Percentiles rank a stretch among this genome's conserved stretches.
These are phyloP conservation scores for Tieghemiomyces parasiticus DNA, from an alignment of 192 early-diverging fungal species.

Conservation along the genomic window DNA sequence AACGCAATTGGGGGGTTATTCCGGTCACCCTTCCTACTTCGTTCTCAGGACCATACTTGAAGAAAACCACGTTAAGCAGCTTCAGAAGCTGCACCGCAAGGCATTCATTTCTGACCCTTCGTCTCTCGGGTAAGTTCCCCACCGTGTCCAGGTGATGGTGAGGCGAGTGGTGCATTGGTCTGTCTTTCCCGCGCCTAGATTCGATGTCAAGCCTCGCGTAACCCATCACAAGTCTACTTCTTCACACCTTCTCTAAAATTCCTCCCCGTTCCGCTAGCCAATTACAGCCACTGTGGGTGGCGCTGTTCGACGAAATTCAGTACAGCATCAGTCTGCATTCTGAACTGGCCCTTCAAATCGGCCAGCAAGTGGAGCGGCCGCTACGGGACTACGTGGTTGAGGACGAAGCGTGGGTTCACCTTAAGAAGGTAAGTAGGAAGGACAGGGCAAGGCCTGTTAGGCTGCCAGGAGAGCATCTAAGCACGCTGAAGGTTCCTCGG, in stretches of 20 bases:
- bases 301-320: background rate
- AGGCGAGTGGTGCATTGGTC: no score
- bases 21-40: no score
- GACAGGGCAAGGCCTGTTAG: no score
- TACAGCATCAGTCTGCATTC: background rate
- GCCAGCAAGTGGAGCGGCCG: background rate
- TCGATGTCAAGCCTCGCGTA: no score
- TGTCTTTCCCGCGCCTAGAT: no score
- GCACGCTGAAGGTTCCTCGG: no score
- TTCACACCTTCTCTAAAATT: no score
- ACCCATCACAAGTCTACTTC: no score
- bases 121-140: background rate
- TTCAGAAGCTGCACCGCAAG: slow-evolving; percentile 1
- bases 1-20: no score
- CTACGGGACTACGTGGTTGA: background rate
- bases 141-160: no score
- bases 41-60: background rate
- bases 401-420: background rate
- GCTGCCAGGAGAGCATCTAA: no score
- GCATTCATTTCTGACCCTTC: background rate
- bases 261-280: no score
- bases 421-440: background rate
- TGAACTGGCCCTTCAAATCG: background rate
- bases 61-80: slow-evolving; percentile 2
- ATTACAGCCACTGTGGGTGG: background rate